phyloP scores from a whole-genome alignment of 202 grass and related monocot species.

The Musa balbisiana region DNA sequence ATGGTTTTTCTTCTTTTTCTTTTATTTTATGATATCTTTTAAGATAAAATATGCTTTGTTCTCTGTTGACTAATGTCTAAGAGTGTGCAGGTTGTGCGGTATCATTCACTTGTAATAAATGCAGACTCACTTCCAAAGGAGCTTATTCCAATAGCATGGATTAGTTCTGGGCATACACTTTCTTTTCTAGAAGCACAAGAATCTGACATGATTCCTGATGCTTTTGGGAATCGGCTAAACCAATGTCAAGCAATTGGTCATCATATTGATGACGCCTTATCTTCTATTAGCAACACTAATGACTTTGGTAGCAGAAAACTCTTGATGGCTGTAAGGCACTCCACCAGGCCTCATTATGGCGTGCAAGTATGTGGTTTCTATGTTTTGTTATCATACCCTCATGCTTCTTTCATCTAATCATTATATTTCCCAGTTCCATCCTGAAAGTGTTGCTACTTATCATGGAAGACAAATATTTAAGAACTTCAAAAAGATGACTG shows the following conservation, averaged over 20 bases:
- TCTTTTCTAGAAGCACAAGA: conserved; percentile 57
- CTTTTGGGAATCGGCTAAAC: conserved; percentile 25
- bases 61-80: not conserved
- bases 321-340: conserved; percentile 78
- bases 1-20: not conserved
- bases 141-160: conserved; percentile 80
- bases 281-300: conserved; percentile 18
- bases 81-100: conserved; percentile 66
- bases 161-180: conserved; percentile 45
- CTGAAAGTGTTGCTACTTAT: conserved; percentile 85
- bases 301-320: conserved; percentile 28
- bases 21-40: not conserved
- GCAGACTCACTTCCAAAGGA: conserved; percentile 56
- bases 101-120: conserved; percentile 91
- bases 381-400: conserved; percentile 5
- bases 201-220: conserved; percentile 16
- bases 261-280: not conserved
- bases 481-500: conserved; percentile 81
- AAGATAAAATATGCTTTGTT: not conserved
- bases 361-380: conserved; percentile 61
- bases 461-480: conserved; percentile 85
- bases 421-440: conserved; percentile 67
- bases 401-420: conserved; percentile 8
- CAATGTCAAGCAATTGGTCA: conserved; percentile 1
- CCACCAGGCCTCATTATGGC: conserved; percentile 76